These are phyloP conservation scores for Cordyceps javanica DNA, from an alignment of 2,329 filamentous ascomycete species.

Conservation along the genomic window DNA sequence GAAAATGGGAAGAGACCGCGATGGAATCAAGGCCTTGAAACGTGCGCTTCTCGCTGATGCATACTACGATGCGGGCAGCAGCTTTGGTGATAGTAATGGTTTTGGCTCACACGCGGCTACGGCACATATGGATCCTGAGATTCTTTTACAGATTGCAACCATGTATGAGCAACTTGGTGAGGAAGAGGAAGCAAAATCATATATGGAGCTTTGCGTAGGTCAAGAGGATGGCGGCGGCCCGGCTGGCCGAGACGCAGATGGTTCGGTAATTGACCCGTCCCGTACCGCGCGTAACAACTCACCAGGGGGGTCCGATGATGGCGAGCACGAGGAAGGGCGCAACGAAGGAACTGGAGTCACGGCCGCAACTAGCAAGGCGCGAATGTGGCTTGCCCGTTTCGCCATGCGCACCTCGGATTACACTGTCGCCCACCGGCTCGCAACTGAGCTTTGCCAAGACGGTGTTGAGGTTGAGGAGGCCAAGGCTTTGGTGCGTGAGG, in stretches of 20 bases:
- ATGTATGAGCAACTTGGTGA: conserved; percentile 81
- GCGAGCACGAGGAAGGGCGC: conserved; percentile 27
- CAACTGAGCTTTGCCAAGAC: conserved; percentile 89
- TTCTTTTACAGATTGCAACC: conserved; percentile 79
- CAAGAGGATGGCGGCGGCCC: conserved; percentile 71
- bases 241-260: conserved; percentile 32
- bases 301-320: conserved; percentile 31
- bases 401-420: conserved; percentile 73
- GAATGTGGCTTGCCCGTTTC: conserved; percentile 86
- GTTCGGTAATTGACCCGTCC: conserved; percentile 40
- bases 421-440: conserved; percentile 68
- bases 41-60: conserved; percentile 83
- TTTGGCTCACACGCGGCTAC: conserved; percentile 45
- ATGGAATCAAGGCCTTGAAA: conserved; percentile 93
- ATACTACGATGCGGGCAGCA: conserved; percentile 66
- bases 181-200: conserved; percentile 74
- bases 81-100: conserved; percentile 41
- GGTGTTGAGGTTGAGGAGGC: conserved; percentile 96
- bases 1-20: conserved; percentile 78
- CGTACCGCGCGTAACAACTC: conserved; percentile 53
- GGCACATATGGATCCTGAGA: conserved; percentile 75
- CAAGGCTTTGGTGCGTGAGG: conserved; percentile 83
- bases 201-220: conserved; percentile 93
- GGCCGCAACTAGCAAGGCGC: conserved; percentile 81
- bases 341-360: conserved; percentile 73